Evolutionary conservation across 768 basidiomycete species (phyloP).

Genomic region (Lepiota brunneoincarnata): DNA sequence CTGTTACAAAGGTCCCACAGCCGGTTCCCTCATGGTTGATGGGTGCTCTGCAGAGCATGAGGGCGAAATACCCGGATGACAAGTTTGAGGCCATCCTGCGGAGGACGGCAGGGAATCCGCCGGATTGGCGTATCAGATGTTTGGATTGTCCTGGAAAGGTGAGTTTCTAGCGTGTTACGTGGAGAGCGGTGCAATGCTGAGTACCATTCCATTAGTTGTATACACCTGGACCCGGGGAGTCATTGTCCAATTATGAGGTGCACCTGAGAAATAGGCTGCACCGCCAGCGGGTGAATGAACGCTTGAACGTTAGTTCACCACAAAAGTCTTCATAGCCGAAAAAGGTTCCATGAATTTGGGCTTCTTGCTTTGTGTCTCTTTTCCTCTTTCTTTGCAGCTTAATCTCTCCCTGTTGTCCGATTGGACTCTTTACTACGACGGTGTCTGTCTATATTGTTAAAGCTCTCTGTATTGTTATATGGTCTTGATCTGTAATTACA

Average conservation of each 20-base stretch:
- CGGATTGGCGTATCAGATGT: constrained; percentile 92
- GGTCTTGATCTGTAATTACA: constrained; percentile 27
- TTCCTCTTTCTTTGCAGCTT: constrained; percentile 1
- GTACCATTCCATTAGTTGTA: constrained; percentile 55
- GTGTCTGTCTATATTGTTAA: constrained; percentile 17
- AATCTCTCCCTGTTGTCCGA: constrained; percentile 12
- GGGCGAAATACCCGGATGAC: constrained; percentile 75
- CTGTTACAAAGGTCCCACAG: constrained; percentile 3
- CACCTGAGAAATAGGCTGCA: constrained; percentile 87
- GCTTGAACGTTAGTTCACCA: constrained; percentile 27
- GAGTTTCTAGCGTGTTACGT: constrained; percentile 15
- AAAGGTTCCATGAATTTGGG: constrained; percentile 3
- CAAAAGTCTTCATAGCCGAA: constrained; percentile 11
- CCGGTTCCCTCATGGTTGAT: constrained; percentile 71
- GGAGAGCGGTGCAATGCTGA: background rate
- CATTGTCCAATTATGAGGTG: constrained; percentile 86
- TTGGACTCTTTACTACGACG: constrained; percentile 11
- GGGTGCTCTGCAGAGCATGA: constrained; percentile 64
- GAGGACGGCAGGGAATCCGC: constrained; percentile 50
- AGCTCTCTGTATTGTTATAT: constrained; percentile 35
- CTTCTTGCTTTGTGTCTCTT: constrained; percentile 9
- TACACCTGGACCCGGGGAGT: constrained; percentile 86
- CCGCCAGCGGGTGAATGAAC: constrained; percentile 68
- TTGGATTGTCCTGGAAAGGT: constrained; percentile 94
- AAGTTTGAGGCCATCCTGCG: constrained; percentile 74